A percentile compares a stretch with the other conserved stretches of the same genome.
Conservation (phyloP, 2,329 filamentous ascomycete species). For the Tricladium varicosporioides region DNA sequence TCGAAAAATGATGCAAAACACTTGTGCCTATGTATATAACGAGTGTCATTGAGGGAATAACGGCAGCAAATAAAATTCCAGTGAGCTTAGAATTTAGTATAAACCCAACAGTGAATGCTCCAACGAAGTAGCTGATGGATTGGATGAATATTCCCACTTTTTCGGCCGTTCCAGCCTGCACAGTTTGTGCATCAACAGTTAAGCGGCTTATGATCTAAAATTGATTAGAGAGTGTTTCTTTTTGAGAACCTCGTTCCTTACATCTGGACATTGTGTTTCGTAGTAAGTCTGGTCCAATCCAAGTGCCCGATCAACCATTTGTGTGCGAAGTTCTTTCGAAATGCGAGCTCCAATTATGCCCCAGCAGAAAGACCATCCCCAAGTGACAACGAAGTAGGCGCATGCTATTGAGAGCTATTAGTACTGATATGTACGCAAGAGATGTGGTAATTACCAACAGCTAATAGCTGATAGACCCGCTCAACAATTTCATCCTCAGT, state of each 20-base stretch:
- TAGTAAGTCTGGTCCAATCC: slow-evolving; percentile 52
- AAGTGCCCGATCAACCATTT: slow-evolving; percentile 45
- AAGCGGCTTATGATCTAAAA: slow-evolving; percentile 49
- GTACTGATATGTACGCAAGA: not conserved
- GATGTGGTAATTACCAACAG: slow-evolving; percentile 18
- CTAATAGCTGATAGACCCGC: slow-evolving; percentile 40
- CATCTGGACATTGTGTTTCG: slow-evolving; percentile 48
- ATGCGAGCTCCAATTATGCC: slow-evolving; percentile 48
- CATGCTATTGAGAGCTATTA: slow-evolving; percentile 32
- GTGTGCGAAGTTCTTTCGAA: slow-evolving; percentile 44
- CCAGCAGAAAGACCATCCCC: slow-evolving; percentile 48
- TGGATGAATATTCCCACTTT: slow-evolving; percentile 58
- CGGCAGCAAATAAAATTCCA: slow-evolving; percentile 49
- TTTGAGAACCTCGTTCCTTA: slow-evolving; percentile 36
- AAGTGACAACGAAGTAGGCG: slow-evolving; percentile 48
- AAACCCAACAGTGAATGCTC: slow-evolving; percentile 58
- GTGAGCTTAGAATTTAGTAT: slow-evolving; percentile 54
- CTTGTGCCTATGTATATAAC: slow-evolving; percentile 45
- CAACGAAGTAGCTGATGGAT: slow-evolving; percentile 56
- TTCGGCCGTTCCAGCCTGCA: slow-evolving; percentile 57
- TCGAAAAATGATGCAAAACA: slow-evolving; percentile 41
- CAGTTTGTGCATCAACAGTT: slow-evolving; percentile 54
- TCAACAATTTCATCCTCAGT: slow-evolving; percentile 40
- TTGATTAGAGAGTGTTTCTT: not conserved
- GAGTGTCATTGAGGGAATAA: slow-evolving; percentile 50